Conservation (phyloP, 768 basidiomycete genomes). For the Boletus fagicola region DNA sequence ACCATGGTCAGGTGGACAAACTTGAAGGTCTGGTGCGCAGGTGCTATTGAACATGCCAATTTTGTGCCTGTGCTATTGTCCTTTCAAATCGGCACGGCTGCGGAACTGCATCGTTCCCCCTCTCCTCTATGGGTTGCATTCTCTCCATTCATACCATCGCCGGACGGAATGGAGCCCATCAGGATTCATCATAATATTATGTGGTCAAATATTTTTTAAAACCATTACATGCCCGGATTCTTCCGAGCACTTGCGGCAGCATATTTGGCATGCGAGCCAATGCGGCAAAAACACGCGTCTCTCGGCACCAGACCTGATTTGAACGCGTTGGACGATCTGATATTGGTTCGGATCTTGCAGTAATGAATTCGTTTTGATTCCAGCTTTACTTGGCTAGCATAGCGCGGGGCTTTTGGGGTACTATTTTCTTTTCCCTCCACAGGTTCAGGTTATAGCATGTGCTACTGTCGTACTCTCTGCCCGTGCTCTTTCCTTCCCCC, state of each 20-base stretch:
- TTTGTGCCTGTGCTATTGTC: neutral
- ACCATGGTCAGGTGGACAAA: neutral
- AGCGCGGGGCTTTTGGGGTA: neutral
- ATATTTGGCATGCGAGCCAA: neutral
- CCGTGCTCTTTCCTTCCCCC: neutral
- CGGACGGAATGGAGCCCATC: neutral
- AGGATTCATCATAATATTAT: neutral
- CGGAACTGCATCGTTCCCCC: neutral
- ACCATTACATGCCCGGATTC: conserved; percentile 1
- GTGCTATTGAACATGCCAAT: conserved; percentile 5
- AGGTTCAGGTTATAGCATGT: neutral
- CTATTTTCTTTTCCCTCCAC: conserved; percentile 1
- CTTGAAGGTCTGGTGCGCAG: neutral
- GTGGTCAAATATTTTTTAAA: neutral
- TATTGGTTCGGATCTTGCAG: conserved; percentile 15
- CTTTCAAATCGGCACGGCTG: neutral
- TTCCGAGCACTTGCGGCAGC: neutral
- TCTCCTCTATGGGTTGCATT: neutral
- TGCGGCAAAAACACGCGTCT: conserved; percentile 18
- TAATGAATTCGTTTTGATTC: conserved; percentile 6
- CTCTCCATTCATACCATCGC: neutral
- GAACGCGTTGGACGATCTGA: neutral
- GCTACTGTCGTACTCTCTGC: neutral
- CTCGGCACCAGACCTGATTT: conserved; percentile 10
- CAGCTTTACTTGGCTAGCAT: neutral